Base-by-base conservation (phyloP, 2,329 filamentous ascomycete genomes). In the Zalaria obscura region DNA sequence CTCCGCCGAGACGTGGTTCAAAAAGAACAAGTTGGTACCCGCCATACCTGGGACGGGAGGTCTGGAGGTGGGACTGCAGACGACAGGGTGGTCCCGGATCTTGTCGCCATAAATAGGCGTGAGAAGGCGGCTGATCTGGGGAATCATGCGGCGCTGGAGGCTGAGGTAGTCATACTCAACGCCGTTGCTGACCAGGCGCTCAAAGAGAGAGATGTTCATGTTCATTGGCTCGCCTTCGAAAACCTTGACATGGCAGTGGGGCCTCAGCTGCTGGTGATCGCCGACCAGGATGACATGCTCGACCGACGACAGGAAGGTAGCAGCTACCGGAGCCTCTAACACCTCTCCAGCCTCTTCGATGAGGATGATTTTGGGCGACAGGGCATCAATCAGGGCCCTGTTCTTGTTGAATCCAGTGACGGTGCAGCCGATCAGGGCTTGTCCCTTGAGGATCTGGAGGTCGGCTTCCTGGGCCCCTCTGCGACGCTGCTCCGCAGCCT, bases 331-430 rank as follows among this genome's bases (percentile, higher is more conserved):
- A 5, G 75, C 74, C 54, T 84, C 80, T 4, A 78, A 70, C 0
- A 80, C 82, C 55, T 93, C 83, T 0, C 83, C 85, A 0, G 83
- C 81, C 61, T 91, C 81, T 64, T 91, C 82, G 38, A 93, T 78
- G 32, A 93, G 62, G 9, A 89, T 68, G 3, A 84, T 67, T 25
- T 68, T 74, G 0, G 85, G 83, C 27, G 72, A 66, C 4, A 89
- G 55, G 2, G 74, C 73, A 1, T 77, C 68, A 25, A 93, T 65
- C 2, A 89, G 65, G 1, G 72, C 74, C 3, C 84, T 76, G 46
- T 91, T 89, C 50, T 93, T 93, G 58, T 78, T 80, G 5, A 93
- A 56, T 1, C 85, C 84, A 0, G 86, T 93, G 0, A 82, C 87
- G 0, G 86, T 93, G 66, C 79, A 70, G 5, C 77, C 77, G 40